Evolutionary conservation across 129 eudicot species (phyloP).

Genomic region (Calendula officinalis): DNA sequence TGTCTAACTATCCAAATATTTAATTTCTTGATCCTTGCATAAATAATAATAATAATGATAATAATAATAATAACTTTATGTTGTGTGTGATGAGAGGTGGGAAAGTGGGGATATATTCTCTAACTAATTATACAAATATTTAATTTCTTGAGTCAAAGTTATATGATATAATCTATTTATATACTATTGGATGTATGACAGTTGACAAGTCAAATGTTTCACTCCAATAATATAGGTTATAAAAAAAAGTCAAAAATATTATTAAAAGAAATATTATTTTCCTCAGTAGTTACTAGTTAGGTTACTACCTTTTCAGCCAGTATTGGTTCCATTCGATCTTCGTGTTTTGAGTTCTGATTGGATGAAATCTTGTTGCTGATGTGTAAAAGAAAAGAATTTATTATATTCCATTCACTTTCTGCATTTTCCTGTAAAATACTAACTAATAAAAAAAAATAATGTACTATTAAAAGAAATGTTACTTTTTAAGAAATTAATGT

Average conservation of each 20-base stretch:
- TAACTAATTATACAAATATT: constrained; percentile 13
- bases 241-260: constrained; percentile 24
- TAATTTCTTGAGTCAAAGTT: constrained; percentile 19
- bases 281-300: constrained; percentile 12
- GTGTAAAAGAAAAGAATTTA: constrained; percentile 36
- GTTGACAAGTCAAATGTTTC: constrained; percentile 20
- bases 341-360: constrained; percentile 10
- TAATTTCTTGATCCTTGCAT: constrained; percentile 30
- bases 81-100: constrained; percentile 16
- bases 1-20: not conserved
- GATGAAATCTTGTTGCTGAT: constrained; percentile 31
- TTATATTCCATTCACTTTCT: constrained; percentile 31
- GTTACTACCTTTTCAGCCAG: constrained; percentile 21
- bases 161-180: constrained; percentile 19
- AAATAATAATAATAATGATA: constrained; percentile 19
- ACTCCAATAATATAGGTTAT: constrained; percentile 9
- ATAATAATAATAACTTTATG: constrained; percentile 18
- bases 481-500: too few relatives aligned
- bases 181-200: not conserved
- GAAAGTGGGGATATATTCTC: constrained; percentile 40
- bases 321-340: constrained; percentile 11
- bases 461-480: not conserved
- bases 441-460: not conserved
- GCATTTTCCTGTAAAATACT: constrained; percentile 23
- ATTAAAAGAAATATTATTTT: constrained; percentile 7